These are phyloP conservation scores for Holtermannia corniformis DNA, from an alignment of 768 basidiomycete genomes.

Conservation along the genomic window DNA sequence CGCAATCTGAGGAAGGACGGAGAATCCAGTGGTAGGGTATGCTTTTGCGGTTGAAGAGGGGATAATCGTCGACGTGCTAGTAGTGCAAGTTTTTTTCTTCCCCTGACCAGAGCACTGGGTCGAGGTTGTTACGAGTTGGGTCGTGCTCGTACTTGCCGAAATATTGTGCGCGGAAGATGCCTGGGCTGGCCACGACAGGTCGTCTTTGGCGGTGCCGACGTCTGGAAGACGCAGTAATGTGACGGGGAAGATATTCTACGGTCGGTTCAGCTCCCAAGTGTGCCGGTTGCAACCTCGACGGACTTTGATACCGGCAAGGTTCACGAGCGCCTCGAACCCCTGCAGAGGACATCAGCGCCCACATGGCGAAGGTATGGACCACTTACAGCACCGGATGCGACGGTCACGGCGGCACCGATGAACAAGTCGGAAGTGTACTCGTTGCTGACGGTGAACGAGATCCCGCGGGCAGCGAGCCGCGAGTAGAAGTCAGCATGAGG, in stretches of 20 bases:
- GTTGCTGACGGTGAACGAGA: constrained; percentile 25
- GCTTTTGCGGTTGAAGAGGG: constrained; percentile 6
- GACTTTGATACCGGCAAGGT: constrained; percentile 47
- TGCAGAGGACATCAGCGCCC: constrained; percentile 32
- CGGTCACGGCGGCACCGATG: constrained; percentile 51
- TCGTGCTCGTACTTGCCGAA: background rate
- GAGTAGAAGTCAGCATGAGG: constrained; percentile 50
- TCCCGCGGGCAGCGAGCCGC: constrained; percentile 22
- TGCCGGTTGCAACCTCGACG: no score
- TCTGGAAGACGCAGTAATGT: constrained; percentile 44
- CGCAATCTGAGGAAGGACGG: constrained; percentile 40
- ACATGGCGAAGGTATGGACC: background rate
- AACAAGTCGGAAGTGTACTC: constrained; percentile 51
- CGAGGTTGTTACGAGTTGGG: background rate
- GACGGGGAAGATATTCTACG: constrained; percentile 53
- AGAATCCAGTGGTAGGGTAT: constrained; percentile 25
- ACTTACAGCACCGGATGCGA: constrained; percentile 43
- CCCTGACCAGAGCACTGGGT: constrained; percentile 14
- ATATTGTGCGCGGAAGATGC: background rate
- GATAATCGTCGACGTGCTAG: constrained; percentile 8
- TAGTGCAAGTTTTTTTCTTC: constrained; percentile 19
- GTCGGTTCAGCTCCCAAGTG: background rate
- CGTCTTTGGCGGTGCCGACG: background rate
- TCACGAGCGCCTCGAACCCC: constrained; percentile 48
- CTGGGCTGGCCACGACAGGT: background rate